Evolutionary conservation across 2,329 filamentous ascomycete species (phyloP), one percentile per base, ranked within the genome.

Genomic region (Sporothrix pseudoabietina): DNA sequence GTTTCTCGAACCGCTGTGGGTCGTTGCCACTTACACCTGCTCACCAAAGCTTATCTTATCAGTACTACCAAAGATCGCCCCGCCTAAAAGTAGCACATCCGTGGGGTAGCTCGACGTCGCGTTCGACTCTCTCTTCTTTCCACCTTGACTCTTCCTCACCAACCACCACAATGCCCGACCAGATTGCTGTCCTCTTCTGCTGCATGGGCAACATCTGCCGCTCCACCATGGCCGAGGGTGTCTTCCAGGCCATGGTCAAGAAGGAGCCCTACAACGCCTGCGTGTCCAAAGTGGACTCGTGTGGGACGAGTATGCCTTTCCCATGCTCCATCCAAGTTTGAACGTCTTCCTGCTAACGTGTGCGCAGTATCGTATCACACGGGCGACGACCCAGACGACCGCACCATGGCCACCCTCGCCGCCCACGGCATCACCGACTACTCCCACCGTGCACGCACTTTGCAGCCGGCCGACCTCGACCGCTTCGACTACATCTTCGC

Each of bases 121-220:
- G 55, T 16, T 30, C 10, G 14, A 10, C 35, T 26, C 39, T 30
- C 22, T 47, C 12, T 49, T 12, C 39, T 52, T 44, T 8, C n/a
- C 7, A 14, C 5, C n/a, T 6, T 12, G 32, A 8, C 41, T 32
- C 9, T 8, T 35, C 12, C 14, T 39, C 35, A 22, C 63, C 30
- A 22, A 8, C 52, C 54, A 22, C 61, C 65, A 61, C 69, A n/a
- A 80, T 80, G 78, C 22, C 77, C 14, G 78, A 80, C 35, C 76
- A 77, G 69, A 76, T 93, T 72, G 94, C 91, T 2, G 92, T 98
- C 52, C 88, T 98, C 71, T 98, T 98, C 80, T 95, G 98, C 78
- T 99, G 96, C 83, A 87, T 98, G 47, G 96, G 96, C 81, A 99
- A 99, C 82, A 98, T 98, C 79, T 99, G 94, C 81, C 87, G 88